These are phyloP conservation scores for Otatea glauca DNA, from an alignment of 176 grass and related monocot species.

Conservation along the genomic window DNA sequence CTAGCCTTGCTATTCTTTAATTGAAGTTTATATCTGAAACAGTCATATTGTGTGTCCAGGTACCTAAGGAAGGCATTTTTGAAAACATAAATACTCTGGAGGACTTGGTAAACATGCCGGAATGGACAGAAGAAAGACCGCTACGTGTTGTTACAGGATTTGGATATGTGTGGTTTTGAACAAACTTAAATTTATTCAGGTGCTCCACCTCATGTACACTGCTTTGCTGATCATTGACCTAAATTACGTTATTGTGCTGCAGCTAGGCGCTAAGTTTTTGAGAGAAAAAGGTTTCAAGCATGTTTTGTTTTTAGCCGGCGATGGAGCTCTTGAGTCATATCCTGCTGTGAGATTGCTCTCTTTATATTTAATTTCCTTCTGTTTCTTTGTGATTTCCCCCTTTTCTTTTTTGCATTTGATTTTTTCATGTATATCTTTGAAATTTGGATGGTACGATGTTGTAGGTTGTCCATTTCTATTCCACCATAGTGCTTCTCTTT, in stretches of 20 bases:
- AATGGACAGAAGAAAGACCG: slow-evolving; percentile 85
- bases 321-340: slow-evolving; percentile 93
- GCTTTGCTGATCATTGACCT: slow-evolving; percentile 38
- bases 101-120: slow-evolving; percentile 80
- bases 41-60: slow-evolving; percentile 53
- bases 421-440: slow-evolving; percentile 6
- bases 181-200: slow-evolving; percentile 39
- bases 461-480: slow-evolving; percentile 14
- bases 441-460: slow-evolving; percentile 7
- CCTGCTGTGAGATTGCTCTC: slow-evolving; percentile 73
- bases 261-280: slow-evolving; percentile 83
- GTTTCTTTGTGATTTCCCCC: background rate
- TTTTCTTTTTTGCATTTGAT: background rate
- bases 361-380: slow-evolving; percentile 20
- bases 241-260: slow-evolving; percentile 48
- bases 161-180: slow-evolving; percentile 67
- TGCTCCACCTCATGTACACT: background rate
- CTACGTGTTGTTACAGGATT: slow-evolving; percentile 90
- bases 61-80: slow-evolving; percentile 92
- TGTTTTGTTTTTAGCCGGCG: slow-evolving; percentile 65
- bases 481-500: background rate
- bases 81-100: slow-evolving; percentile 79
- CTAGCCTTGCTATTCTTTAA: slow-evolving; percentile 24
- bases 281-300: slow-evolving; percentile 78
- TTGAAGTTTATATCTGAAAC: slow-evolving; percentile 38